Conservation (phyloP, 192 early-diverging fungal species). For the Coemansia sp. region DNA sequence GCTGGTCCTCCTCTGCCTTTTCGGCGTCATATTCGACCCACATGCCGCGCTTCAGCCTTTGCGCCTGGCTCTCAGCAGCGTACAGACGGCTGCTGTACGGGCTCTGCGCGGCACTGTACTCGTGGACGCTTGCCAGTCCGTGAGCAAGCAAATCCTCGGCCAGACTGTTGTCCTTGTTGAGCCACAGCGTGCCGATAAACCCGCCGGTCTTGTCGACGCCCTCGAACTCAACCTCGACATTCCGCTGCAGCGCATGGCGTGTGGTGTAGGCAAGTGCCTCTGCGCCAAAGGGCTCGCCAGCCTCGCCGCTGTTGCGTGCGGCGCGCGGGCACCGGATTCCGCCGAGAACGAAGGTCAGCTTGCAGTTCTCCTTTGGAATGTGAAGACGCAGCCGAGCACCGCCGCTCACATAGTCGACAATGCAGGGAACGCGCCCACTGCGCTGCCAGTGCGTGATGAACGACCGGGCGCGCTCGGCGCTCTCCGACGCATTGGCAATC, state of each 20-base stretch:
- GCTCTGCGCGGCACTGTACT: conserved; percentile 83
- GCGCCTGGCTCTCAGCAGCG: conserved; percentile 77
- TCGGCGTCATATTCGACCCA: conserved; percentile 62
- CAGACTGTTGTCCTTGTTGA: conserved; percentile 66
- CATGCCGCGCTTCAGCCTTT: conserved; percentile 65
- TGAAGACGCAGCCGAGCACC: conserved; percentile 82
- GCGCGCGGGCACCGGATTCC: conserved; percentile 85
- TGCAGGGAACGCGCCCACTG: conserved; percentile 68
- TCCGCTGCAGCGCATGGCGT: conserved; percentile 77
- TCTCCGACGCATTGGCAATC: conserved; percentile 83
- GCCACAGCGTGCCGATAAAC: conserved; percentile 87
- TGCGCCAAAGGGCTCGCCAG: conserved; percentile 80
- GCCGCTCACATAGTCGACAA: conserved; percentile 85
- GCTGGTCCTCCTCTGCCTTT: conserved; percentile 25
- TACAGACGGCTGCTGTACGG: conserved; percentile 67
- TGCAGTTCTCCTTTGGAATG: conserved; percentile 82
- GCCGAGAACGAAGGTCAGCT: conserved; percentile 81
- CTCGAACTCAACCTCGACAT: conserved; percentile 90
- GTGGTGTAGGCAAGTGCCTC: conserved; percentile 76
- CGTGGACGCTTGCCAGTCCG: conserved; percentile 83
- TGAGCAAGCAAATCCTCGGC: conserved; percentile 72
- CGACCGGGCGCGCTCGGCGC: conserved; percentile 76
- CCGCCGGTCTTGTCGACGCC: conserved; percentile 86
- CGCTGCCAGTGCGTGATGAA: conserved; percentile 85
- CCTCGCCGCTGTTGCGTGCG: conserved; percentile 66